Evolutionary conservation across 352 stramenopile species (phyloP), one percentile per base, ranked within the genome.

Genomic region (Phytophthora boehmeriae): DNA sequence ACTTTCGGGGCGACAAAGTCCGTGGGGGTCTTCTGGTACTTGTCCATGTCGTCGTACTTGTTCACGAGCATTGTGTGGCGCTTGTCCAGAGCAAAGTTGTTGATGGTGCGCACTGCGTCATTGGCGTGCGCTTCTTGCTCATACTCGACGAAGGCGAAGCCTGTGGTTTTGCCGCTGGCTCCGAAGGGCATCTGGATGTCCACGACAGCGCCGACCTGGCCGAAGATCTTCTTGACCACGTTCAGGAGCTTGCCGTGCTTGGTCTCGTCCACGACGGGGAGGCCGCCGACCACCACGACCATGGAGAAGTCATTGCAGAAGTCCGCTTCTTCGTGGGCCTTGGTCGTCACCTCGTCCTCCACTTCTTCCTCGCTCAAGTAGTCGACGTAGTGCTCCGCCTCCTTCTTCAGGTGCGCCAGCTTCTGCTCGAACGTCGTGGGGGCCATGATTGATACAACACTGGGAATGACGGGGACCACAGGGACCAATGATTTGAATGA

Each of bases 11-110:
- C 75, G 28, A 92, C 92, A 62, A 98, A 97, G 52, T 67, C 68
- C 3, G 74, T 65, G 5, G 83, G 75, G 14, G 93, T 89, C 41
- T 80, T 68, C 57, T 75, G 52, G 62, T 84, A 96, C 60, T 90
- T 92, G 8, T 89, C 76, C 50, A 98, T 65, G 44, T 98, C 92
- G 13, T 78, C 67, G 73, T 98, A 98, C 48, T 88, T 87, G 69
- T 93, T 96, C 11, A 99, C 96, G 46, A 94, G 86, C 54, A 99
- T 83, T 19, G 82, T 90, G 81, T 99, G 97, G 64, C 94, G 97
- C 79, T 99, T 99, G 80, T 99, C 97, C 45, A 99, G 78, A 28
- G 82, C 83, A 59, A 94, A 93, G 70, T 92, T 92, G 73, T 96
- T 77, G 63, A 93, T 90, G 52, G 82, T 93, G 36, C 82, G 84